phyloP scores from a whole-genome alignment of 768 basidiomycete genomes.

The Suillus brevipes region DNA sequence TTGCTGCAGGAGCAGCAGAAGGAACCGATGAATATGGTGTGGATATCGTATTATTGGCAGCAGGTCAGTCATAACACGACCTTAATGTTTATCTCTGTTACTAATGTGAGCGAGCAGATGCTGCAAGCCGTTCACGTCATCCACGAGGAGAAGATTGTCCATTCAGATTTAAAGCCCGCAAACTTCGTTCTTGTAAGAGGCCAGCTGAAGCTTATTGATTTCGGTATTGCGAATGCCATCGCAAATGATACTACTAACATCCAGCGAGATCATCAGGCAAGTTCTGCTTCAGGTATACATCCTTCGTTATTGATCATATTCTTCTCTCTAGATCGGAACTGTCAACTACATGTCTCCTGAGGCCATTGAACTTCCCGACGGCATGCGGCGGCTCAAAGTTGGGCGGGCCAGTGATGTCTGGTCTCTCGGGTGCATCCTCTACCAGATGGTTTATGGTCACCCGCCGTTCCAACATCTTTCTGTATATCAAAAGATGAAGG shows the following conservation, averaged over 20 bases:
- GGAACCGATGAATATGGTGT: conserved; percentile 87
- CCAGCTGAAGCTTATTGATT: conserved; percentile 95
- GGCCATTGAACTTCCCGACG: conserved; percentile 86
- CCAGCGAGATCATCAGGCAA: conserved; percentile 90
- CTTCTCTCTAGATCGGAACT: conserved; percentile 73
- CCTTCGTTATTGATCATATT: conserved; percentile 1
- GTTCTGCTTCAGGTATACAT: conserved; percentile 10
- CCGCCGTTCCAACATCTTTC: conserved; percentile 89
- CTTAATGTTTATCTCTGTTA: neutral
- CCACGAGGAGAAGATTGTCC: conserved; percentile 97
- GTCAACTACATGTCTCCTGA: conserved; percentile 99
- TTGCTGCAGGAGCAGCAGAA: conserved; percentile 83
- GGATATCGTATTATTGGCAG: conserved; percentile 95
- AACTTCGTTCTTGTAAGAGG: conserved; percentile 97
- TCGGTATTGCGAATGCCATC: conserved; percentile 99
- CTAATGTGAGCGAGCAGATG: conserved; percentile 60
- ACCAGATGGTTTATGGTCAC: conserved; percentile 97
- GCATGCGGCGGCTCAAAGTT: conserved; percentile 88
- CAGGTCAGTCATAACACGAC: conserved; percentile 57
- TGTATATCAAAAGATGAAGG: conserved; percentile 88
- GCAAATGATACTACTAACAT: conserved; percentile 99
- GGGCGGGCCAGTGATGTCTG: conserved; percentile 96
- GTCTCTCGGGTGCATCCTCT: conserved; percentile 96
- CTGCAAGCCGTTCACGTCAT: conserved; percentile 97
- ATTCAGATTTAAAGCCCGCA: conserved; percentile 97